Evolutionary conservation across 306 rosid genomes (phyloP), one percentile per base, ranked within the genome.

Genomic region (Benincasa hispida): DNA sequence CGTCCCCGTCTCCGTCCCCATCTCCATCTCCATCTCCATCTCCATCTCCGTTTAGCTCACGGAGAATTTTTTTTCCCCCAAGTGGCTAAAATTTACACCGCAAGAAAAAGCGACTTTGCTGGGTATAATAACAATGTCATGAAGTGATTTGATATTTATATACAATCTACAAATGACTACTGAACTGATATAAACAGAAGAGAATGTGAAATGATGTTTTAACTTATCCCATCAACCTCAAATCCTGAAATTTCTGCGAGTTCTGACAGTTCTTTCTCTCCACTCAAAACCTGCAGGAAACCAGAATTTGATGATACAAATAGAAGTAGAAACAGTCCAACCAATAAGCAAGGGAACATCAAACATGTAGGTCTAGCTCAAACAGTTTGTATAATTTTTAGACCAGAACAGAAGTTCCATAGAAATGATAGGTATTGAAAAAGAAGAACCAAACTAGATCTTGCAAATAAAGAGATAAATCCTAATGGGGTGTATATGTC

Each of bases 211-310:
- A 39, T 58, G 41, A 28, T 48, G 28, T 18, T 72, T 50, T 81
- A 86, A 86, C 60, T 83, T 27, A 75, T 80, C 77, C 88, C 85
- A 11, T 79, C 60, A 47, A 47, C 2, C 57, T 65, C 22, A 27
- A 88, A 87, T 58, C 93, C 93, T 21, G 97, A 90, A 42, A 76
- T 56, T 80, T 76, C 78, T 6, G 91, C 95, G 22, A 94, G 91
- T 79, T 92, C 93, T 19, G 85, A 75, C 66, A 94, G 78, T 48
- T 92, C 87, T 51, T 68, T 56, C 66, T 92, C 90, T 19, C 99
- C 97, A 50, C 97, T 89, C 79, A 90, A 53, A 70, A 83, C 91
- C 96, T 90, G 88, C 69, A 47, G 79, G 57, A 68, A 63, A 75
- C 54, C 74, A 47, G 19, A 65, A 62, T 81, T 79, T 39, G 35